These are phyloP conservation scores for Penicillium fimorum DNA, from an alignment of 495 filamentous ascomycete genomes.

Conservation along the genomic window DNA sequence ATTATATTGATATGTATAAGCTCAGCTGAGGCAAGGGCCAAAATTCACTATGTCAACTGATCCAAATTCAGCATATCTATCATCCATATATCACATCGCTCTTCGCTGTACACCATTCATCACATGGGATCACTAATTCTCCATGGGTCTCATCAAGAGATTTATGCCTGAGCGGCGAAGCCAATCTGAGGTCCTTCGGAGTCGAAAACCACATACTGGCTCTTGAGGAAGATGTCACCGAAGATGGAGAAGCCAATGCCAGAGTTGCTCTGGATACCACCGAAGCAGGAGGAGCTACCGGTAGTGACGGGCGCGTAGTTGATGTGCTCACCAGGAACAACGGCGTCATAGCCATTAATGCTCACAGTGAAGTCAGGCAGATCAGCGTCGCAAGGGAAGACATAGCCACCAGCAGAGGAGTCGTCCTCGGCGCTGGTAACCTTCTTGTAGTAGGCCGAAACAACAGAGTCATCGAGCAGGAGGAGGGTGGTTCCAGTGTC, in stretches of 20 bases:
- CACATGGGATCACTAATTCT: background rate
- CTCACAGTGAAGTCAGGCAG: constrained; percentile 63
- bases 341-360: constrained; percentile 48
- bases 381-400: constrained; percentile 60
- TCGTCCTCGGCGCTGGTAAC: constrained; percentile 52
- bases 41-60: constrained; percentile 13
- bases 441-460: constrained; percentile 61
- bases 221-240: constrained; percentile 78
- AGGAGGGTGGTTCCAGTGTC: constrained; percentile 74
- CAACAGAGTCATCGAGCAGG: constrained; percentile 56
- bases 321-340: constrained; percentile 44
- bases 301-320: constrained; percentile 44
- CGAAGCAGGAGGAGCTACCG: constrained; percentile 55
- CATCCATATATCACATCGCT: constrained; percentile 5
- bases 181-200: constrained; percentile 55
- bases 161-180: constrained; percentile 53
- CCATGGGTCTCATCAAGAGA: background rate
- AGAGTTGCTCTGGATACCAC: constrained; percentile 61
- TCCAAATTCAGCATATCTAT: constrained; percentile 15
- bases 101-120: constrained; percentile 7
- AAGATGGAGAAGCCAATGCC: constrained; percentile 68
- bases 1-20: constrained; percentile 24
- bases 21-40: constrained; percentile 21
- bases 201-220: constrained; percentile 75
- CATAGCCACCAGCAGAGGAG: constrained; percentile 57